Evolutionary conservation across 805 yeast species (phyloP), one percentile per base, ranked within the genome.

Genomic region (Starmerella sp.): DNA sequence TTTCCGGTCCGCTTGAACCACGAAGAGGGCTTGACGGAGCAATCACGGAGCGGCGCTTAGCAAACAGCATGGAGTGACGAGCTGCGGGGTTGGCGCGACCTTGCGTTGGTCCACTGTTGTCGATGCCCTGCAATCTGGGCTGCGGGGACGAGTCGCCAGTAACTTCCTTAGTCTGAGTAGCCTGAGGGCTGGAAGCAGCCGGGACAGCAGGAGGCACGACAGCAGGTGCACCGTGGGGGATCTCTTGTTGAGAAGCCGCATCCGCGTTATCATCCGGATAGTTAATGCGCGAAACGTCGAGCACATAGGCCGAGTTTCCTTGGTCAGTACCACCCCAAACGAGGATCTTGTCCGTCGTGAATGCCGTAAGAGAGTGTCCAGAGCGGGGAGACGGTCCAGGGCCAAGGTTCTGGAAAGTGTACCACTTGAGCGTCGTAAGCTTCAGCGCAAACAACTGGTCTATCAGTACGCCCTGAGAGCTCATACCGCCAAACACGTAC

Each of bases 401-500:
- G 68, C 77, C 67, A 71, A 69, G 43, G 73, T 72, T 62, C 72
- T 74, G 81, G 62, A 86, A 76, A 54, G 79, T 79, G 65, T 79
- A 82, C 93, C 96, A 89, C 48, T 80, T 79, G 48, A 77, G 75
- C 28, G 85, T 77, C 52, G 79, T 75, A 61, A 93, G 73, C 66
- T 88, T 88, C 61, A 93, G 78, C n/a, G 89, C 82, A 64, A 79
- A 80, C 52, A 89, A 76, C 36, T 80, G 77, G 62, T 78, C 77
- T 56, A 83, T 75, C 53, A 87, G 80, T 43, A 75, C 75, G 45
- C 95, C 96, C 58, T 80, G 76, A 36, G 77, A 72, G 58, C 84
- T 82, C 65, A 89, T 86, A 51, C 99, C 99, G 41, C 98, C 99
- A 66, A 84, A 82, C 13, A 91, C 78, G 64, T 84, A 85, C 78